Evolutionary conservation across 192 early-diverging fungal genomes (phyloP).

Genomic region (Pilaira anomala): DNA sequence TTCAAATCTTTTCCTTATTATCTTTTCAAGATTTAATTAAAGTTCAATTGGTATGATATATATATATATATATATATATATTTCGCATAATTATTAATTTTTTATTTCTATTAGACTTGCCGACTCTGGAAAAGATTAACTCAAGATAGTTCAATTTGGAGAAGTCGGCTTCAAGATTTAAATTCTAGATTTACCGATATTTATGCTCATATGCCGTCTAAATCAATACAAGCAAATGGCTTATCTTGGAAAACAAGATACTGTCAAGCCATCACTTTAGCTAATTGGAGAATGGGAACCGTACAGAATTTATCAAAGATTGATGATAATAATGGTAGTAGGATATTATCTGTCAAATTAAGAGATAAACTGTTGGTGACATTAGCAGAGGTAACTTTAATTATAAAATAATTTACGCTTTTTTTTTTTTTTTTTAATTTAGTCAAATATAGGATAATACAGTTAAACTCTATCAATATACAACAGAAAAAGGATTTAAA

Average conservation of each 20-base stretch:
- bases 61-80: background rate
- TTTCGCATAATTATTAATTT: background rate
- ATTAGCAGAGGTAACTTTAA: conserved; percentile 22
- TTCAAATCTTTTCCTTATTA: conserved; percentile 21
- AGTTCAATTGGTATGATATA: conserved; percentile 28
- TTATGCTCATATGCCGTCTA: conserved; percentile 8
- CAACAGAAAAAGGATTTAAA: conserved; percentile 12
- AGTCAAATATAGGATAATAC: conserved; percentile 19
- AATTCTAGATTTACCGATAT: conserved; percentile 20
- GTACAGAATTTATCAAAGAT: conserved; percentile 22
- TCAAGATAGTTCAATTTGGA: conserved; percentile 28
- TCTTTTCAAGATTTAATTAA: conserved; percentile 27
- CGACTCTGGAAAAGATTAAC: conserved; percentile 25
- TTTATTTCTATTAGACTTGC: conserved; percentile 18
- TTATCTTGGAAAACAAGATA: conserved; percentile 28
- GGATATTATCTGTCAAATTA: conserved; percentile 27
- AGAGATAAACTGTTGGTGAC: conserved; percentile 22
- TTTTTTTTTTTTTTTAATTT: background rate
- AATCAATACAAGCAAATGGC: background rate
- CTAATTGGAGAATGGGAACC: conserved; percentile 30
- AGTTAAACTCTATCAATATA: conserved; percentile 26
- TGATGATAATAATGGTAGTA: conserved; percentile 3
- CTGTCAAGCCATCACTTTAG: conserved; percentile 15
- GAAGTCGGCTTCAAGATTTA: conserved; percentile 10
- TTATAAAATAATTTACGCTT: background rate